Evolutionary conservation across 2,329 filamentous ascomycete genomes (phyloP).

Genomic region (Uncinocarpus reesii): DNA sequence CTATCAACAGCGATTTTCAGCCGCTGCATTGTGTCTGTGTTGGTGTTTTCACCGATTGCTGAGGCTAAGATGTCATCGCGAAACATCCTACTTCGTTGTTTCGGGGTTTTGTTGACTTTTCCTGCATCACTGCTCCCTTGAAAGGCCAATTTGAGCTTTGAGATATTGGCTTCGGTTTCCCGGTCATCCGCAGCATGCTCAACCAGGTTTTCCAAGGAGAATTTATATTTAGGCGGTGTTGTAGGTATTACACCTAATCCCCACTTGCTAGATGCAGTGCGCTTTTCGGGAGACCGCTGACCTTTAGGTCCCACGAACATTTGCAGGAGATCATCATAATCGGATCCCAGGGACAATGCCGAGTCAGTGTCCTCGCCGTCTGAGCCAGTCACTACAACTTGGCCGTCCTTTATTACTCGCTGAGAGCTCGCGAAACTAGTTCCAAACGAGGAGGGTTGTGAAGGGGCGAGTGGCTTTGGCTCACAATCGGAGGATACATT

Average conservation of each 20-base stretch:
- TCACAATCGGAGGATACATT: not conserved
- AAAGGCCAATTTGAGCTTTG: constrained; percentile 27
- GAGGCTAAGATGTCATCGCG: constrained; percentile 36
- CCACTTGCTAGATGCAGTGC: constrained; percentile 10
- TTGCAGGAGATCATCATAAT: constrained; percentile 44
- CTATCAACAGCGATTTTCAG: constrained; percentile 49
- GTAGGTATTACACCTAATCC: constrained; percentile 18
- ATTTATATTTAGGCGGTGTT: constrained; percentile 46
- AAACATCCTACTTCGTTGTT: constrained; percentile 17
- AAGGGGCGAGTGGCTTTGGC: not conserved
- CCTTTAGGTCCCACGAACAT: constrained; percentile 19
- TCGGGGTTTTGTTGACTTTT: constrained; percentile 7
- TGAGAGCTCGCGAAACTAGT: constrained; percentile 14
- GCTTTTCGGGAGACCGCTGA: constrained; percentile 6
- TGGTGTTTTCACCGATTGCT: constrained; percentile 37
- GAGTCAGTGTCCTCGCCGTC: constrained; percentile 61
- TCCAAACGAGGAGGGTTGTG: constrained; percentile 9
- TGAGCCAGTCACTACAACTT: constrained; percentile 51
- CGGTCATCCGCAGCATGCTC: constrained; percentile 50
- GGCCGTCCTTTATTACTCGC: constrained; percentile 41
- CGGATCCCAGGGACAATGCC: constrained; percentile 44
- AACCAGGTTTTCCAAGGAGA: constrained; percentile 53
- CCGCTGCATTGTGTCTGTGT: constrained; percentile 37
- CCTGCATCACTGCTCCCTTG: not conserved
- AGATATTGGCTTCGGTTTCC: constrained; percentile 46